Conservation (phyloP, 1,284 basidiomycete genomes). For the Leucoagaricus sp. region DNA sequence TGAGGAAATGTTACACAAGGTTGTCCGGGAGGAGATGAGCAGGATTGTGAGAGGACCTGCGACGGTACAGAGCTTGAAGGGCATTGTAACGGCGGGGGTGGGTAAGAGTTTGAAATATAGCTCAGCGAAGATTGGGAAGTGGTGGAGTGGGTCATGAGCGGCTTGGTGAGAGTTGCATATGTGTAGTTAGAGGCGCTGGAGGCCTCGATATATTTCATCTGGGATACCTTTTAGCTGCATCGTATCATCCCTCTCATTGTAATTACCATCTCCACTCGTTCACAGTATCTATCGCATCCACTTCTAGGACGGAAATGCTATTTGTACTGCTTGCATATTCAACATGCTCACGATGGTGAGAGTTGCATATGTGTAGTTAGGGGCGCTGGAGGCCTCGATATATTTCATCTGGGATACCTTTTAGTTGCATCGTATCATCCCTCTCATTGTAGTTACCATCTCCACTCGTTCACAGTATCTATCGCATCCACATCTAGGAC, state of each 20-base stretch:
- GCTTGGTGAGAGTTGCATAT: background rate
- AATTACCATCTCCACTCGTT: slow-evolving; percentile 13
- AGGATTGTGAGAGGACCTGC: slow-evolving; percentile 83
- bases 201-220: background rate
- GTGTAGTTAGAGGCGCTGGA: background rate
- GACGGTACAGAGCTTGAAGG: slow-evolving; percentile 84
- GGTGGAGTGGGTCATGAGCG: slow-evolving; percentile 58
- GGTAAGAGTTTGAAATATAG: slow-evolving; percentile 80
- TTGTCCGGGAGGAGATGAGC: slow-evolving; percentile 70
- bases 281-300: slow-evolving; percentile 13
- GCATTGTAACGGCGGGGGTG: slow-evolving; percentile 81
- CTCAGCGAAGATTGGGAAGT: slow-evolving; percentile 79
- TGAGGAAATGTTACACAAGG: slow-evolving; percentile 55
- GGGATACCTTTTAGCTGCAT: slow-evolving; percentile 6
- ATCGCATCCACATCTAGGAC: slow-evolving; percentile 2
- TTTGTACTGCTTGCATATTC: background rate
- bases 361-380: background rate
- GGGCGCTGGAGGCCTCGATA: background rate
- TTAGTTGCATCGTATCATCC: background rate
- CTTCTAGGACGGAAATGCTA: slow-evolving; percentile 1
- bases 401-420: slow-evolving; percentile 6
- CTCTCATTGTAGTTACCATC: slow-evolving; percentile 11
- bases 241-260: slow-evolving; percentile 7
- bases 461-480: slow-evolving; percentile 14
- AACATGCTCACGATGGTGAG: slow-evolving; percentile 27